Base-by-base conservation (phyloP, 768 basidiomycete species). In the Auriscalpium vulgare region DNA sequence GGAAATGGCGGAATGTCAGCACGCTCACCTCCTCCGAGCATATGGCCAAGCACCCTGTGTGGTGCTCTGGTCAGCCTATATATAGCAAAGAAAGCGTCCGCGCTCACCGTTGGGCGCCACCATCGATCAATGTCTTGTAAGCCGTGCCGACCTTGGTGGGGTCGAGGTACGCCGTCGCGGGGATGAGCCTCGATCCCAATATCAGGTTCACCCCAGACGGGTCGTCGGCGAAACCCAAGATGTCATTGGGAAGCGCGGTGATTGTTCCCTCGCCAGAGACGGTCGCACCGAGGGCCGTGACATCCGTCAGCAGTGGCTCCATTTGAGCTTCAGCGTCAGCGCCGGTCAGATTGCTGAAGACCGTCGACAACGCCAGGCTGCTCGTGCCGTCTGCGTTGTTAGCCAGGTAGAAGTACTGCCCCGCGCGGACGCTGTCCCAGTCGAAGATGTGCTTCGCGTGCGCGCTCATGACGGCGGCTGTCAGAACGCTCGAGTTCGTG, bases 391-490 rank as follows among this genome's bases (percentile, higher is more conserved):
- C 49, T 34, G 21, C 19, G 53, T 50, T 8, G n/a, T 37, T 17
- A 51, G 37, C 45, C 53, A 60, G 38, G 21, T 58, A 51, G 21
- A 13, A 37, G 53, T 53, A 17, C 8, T 60, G 53, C 34, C 8
- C 46, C 2, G 66, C 65, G 21, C 58, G 61, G 8, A 68, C 54
- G 5, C 62, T 38, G 57, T 74, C 72, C 63, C 66, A 65, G 53
- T 70, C 70, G 55, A 68, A 71, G 37, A 74, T 71, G 51, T 74
- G 74, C 17, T 61, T 55, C 5, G 72, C 67, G 44, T 73, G 71
- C 14, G 67, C 51, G 8, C 59, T 59, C 29, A 64, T 63, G 43
- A 74, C 53, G 44, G 60, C 61, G 8, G 61, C 65, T 40, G 66
- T 64, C 37, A 58, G 56, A 16, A 55, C 53, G 52, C 61, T 58